A percentile compares a stretch with the other conserved stretches of the same genome.
Conservation (phyloP, 2,329 filamentous ascomycete species). For the Didymella arachidicola region DNA sequence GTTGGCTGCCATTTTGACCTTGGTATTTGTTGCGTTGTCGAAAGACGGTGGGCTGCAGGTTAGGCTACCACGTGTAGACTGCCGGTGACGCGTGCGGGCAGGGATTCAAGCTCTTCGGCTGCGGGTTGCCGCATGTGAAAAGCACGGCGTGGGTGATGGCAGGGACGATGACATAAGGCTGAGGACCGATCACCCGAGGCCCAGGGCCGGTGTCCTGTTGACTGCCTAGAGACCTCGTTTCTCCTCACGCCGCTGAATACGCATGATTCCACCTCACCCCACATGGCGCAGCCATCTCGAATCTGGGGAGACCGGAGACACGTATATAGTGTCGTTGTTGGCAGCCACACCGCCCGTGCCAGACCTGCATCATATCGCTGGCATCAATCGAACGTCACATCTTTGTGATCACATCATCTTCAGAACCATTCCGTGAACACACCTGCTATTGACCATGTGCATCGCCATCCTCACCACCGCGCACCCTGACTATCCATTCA, state of each 20-base stretch:
- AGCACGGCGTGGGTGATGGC: neutral
- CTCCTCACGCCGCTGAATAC: constrained; percentile 22
- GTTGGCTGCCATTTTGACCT: constrained; percentile 55
- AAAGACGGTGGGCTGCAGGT: neutral
- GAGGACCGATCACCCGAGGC: constrained; percentile 12
- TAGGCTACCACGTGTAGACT: constrained; percentile 6
- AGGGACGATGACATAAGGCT: constrained; percentile 17
- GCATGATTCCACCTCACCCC: constrained; percentile 43
- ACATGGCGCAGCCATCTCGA: constrained; percentile 27
- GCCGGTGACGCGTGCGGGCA: constrained; percentile 26
- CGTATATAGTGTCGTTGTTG: constrained; percentile 37
- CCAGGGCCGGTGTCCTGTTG: constrained; percentile 12
- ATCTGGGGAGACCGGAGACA: constrained; percentile 33
- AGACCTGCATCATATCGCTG: constrained; percentile 7
- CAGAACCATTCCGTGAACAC: neutral
- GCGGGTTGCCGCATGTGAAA: constrained; percentile 23
- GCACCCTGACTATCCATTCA: constrained; percentile 59
- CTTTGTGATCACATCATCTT: neutral
- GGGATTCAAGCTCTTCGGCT: constrained; percentile 25
- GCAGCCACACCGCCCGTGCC: constrained; percentile 37
- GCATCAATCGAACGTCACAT: constrained; percentile 2
- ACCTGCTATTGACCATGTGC: constrained; percentile 48
- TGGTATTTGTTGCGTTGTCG: neutral
- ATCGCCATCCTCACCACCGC: constrained; percentile 59
- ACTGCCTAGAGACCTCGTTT: constrained; percentile 20